Percentiles rank a stretch among this genome's conserved stretches.
These are phyloP conservation scores for Rhamnella rubrinervis DNA, from an alignment of 331 rosid genomes.

Conservation along the genomic window DNA sequence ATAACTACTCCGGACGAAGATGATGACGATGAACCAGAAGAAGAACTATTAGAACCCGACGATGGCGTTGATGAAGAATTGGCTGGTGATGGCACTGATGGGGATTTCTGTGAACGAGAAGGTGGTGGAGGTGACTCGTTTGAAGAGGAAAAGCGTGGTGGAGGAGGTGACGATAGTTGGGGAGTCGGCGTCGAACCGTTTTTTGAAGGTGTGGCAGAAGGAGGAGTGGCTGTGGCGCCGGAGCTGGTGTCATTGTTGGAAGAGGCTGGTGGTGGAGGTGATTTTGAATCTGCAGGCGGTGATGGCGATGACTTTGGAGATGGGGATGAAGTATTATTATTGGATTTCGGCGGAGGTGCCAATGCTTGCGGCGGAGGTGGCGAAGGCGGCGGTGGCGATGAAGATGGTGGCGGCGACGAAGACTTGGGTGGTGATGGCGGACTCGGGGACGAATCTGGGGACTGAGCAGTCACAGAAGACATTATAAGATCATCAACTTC, in stretches of 20 bases:
- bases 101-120: not conserved
- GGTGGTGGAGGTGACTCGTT: slow-evolving; percentile 27
- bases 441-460: slow-evolving; percentile 31
- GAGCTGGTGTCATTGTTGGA: not conserved
- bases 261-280: slow-evolving; percentile 2
- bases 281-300: not conserved
- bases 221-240: too few relatives aligned
- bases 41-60: not conserved
- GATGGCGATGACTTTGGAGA: slow-evolving; percentile 14
- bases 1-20: slow-evolving; percentile 21
- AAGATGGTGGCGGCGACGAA: slow-evolving; percentile 19
- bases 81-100: too few relatives aligned
- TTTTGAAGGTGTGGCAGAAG: not conserved
- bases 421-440: slow-evolving; percentile 13
- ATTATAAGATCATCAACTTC: slow-evolving; percentile 55
- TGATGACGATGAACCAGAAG: not conserved
- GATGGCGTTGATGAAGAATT: not conserved
- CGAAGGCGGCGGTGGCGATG: slow-evolving; percentile 6
- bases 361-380: slow-evolving; percentile 1
- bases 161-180: slow-evolving; percentile 3
- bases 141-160: slow-evolving; percentile 11
- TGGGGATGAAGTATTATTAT: not conserved
- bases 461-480: slow-evolving; percentile 41
- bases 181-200: not conserved
- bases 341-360: slow-evolving; percentile 14